Evolutionary conservation across 345 rosid species (phyloP).

Genomic region (Luvunga scandens): DNA sequence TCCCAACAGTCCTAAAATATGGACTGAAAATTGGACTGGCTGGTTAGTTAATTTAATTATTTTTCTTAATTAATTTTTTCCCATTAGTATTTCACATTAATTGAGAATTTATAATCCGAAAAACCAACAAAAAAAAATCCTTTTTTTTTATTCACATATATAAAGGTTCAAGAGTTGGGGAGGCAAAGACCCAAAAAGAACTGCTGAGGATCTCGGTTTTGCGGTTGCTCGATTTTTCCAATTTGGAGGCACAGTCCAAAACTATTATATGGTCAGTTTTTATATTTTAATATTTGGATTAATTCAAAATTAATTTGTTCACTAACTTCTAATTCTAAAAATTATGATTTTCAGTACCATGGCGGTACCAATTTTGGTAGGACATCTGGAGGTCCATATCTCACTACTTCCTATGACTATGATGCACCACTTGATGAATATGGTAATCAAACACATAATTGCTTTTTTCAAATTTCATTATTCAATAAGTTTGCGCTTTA

Average conservation of each 20-base stretch:
- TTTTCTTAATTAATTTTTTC: neutral
- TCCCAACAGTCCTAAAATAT: slow-evolving; percentile 48
- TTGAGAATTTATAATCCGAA: neutral
- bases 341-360: slow-evolving; percentile 41
- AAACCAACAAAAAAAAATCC: no score
- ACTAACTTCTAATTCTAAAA: neutral
- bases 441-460: slow-evolving; percentile 21
- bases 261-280: slow-evolving; percentile 58
- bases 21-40: slow-evolving; percentile 78
- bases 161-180: slow-evolving; percentile 62
- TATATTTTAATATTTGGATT: neutral
- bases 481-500: no score
- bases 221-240: slow-evolving; percentile 59
- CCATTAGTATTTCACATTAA: neutral
- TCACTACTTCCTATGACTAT: slow-evolving; percentile 61
- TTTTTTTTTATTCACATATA: no score
- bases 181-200: slow-evolving; percentile 47
- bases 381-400: slow-evolving; percentile 62
- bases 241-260: slow-evolving; percentile 55
- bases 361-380: slow-evolving; percentile 75
- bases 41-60: slow-evolving; percentile 31
- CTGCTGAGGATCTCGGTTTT: slow-evolving; percentile 61
- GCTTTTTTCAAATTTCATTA: neutral
- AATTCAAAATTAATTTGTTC: neutral
- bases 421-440: slow-evolving; percentile 63